Conservation (phyloP, 306 rosid species). For the Canavalia gladiata region DNA sequence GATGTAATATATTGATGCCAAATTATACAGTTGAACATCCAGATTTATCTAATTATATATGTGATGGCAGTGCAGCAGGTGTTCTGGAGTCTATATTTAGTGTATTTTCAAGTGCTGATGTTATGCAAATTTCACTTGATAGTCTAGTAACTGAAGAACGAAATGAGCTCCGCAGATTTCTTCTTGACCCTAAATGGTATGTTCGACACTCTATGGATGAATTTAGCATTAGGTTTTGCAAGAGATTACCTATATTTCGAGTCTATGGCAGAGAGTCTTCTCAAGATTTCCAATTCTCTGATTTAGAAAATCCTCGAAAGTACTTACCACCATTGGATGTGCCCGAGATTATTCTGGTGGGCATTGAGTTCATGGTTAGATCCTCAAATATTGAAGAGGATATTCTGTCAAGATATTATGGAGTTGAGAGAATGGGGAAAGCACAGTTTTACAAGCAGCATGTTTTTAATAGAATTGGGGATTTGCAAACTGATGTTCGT, state of each 20-base stretch:
- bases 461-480: conserved; percentile 73
- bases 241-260: conserved; percentile 79
- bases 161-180: conserved; percentile 80
- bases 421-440: conserved; percentile 89
- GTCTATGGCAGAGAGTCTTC: conserved; percentile 68
- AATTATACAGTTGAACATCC: conserved; percentile 74
- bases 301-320: conserved; percentile 79
- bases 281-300: conserved; percentile 70
- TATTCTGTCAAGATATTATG: conserved; percentile 78
- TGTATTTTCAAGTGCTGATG: conserved; percentile 61
- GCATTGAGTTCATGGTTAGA: conserved; percentile 75
- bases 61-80: conserved; percentile 74
- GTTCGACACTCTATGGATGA: conserved; percentile 72
- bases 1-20: conserved; percentile 77
- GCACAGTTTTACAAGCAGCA: conserved; percentile 73
- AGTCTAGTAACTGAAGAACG: conserved; percentile 73
- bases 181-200: conserved; percentile 95
- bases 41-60: conserved; percentile 74
- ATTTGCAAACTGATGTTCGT: conserved; percentile 83
- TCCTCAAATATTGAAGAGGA: conserved; percentile 74
- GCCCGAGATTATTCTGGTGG: conserved; percentile 81
- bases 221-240: conserved; percentile 65
- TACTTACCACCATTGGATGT: conserved; percentile 83
- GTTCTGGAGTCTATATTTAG: conserved; percentile 75
- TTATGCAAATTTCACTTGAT: conserved; percentile 61